Base-by-base conservation (phyloP, 331 rosid species). In the Saraca asoca region DNA sequence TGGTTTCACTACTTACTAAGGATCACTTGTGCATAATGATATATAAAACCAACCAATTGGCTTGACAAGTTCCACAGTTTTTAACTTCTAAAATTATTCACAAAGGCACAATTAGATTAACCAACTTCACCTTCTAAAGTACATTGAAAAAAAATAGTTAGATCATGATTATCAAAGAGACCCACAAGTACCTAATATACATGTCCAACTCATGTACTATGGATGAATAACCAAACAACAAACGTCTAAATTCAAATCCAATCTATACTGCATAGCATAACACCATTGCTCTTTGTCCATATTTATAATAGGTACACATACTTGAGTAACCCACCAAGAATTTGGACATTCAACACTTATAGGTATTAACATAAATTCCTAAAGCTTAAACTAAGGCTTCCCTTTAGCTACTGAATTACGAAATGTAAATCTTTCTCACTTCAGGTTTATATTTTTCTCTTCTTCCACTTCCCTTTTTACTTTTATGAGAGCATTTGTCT, bases 21-120 rank as follows among this genome's bases (percentile, higher is more conserved):
- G 87, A 84, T 93, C 95, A 55, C 59, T 74, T 64, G 95, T 96
- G 42, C 95, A 89, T 72, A 93, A 67, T 4, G 94, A 85, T 7
- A 93, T 63, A 83, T 87, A 77, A 75, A 93, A 81, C 98, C 98
- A 93, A 54, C 96, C 98, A 44, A 81, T 81, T 52, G 98, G 95
- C 82, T 89, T 85, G 65, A 77, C 86, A 18, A 93, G 91, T 66
- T 93, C 96, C 79, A 82, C 89, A 19, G 94, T 77, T 64, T 87
- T 93, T 42, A 93, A 87, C 80, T 93, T 96, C 98, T 91, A 43
- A 56, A 82, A 58, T 8, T 29, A 68, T 62, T 76, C 51, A 53
- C 72, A 71, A 15, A 70, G 16, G 53, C 42, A 66, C 12, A 42
- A 63, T 0, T 62, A 70, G 5, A 34, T 42, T 13, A 71, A 62